Evolutionary conservation across 1,284 basidiomycete genomes (phyloP).

Genomic region (Moniliella sp.): DNA sequence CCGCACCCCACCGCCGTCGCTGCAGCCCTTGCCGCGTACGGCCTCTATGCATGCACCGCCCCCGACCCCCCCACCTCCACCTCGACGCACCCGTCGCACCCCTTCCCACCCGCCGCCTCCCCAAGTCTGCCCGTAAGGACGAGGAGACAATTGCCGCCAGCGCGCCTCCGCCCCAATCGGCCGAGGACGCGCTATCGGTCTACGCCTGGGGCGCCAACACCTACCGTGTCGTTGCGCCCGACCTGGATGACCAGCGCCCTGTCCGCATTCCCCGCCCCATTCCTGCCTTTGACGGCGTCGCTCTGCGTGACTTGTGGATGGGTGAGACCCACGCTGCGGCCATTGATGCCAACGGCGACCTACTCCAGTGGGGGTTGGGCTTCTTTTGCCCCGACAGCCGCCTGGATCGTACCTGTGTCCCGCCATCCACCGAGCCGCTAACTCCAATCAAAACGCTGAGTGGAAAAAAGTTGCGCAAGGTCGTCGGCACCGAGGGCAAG

Average conservation of each 20-base stretch:
- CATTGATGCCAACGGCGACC: slow-evolving; percentile 46
- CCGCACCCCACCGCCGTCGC: too few relatives aligned
- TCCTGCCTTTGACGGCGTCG: slow-evolving; percentile 24
- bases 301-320: slow-evolving; percentile 23
- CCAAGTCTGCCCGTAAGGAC: slow-evolving; percentile 7
- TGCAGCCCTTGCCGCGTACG: not conserved
- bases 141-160: slow-evolving; percentile 24
- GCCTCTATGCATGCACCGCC: not conserved
- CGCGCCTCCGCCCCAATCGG: slow-evolving; percentile 9
- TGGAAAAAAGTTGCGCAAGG: slow-evolving; percentile 24
- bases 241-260: slow-evolving; percentile 8
- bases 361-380: slow-evolving; percentile 31
- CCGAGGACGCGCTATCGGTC: slow-evolving; percentile 19
- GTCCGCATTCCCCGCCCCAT: slow-evolving; percentile 17
- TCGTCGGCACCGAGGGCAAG: slow-evolving; percentile 22
- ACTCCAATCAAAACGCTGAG: slow-evolving; percentile 19
- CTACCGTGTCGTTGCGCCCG: slow-evolving; percentile 25
- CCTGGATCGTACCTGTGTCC: slow-evolving; percentile 12
- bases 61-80: not conserved
- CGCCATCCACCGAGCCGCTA: slow-evolving; percentile 8
- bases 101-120: not conserved
- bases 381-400: slow-evolving; percentile 24
- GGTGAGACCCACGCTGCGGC: slow-evolving; percentile 25
- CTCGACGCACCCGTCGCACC: not conserved
- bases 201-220: slow-evolving; percentile 22